Conservation (phyloP, 441 rosid species). For the Euphorbia celastroides region DNA sequence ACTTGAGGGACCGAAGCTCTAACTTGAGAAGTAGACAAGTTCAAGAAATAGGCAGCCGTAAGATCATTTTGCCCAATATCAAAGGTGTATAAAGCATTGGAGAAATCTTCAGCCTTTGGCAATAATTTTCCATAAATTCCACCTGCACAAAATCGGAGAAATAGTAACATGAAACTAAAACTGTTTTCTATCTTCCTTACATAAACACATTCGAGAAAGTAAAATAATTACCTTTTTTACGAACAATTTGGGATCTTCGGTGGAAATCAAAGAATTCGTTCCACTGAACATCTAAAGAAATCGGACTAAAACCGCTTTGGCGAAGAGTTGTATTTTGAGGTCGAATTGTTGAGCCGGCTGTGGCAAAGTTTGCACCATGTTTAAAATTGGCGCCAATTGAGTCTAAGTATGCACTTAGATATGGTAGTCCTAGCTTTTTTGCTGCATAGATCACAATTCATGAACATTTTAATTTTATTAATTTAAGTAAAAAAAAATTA, state of each 20-base stretch:
- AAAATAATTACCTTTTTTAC: slow-evolving; percentile 27
- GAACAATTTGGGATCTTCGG: slow-evolving; percentile 46
- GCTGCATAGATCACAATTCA: slow-evolving; percentile 30
- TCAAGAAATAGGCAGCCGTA: slow-evolving; percentile 49
- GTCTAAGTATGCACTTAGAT: slow-evolving; percentile 61
- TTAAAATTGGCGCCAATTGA: slow-evolving; percentile 58
- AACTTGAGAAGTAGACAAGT: slow-evolving; percentile 48
- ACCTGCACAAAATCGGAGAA: slow-evolving; percentile 13
- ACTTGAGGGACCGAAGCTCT: slow-evolving; percentile 46
- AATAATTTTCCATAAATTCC: slow-evolving; percentile 35
- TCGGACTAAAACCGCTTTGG: slow-evolving; percentile 63
- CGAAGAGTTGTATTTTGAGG: slow-evolving; percentile 54
- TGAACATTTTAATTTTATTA: too few species aligned
- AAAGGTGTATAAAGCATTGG: slow-evolving; percentile 58
- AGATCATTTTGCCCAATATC: slow-evolving; percentile 91
- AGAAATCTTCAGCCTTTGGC: slow-evolving; percentile 47
- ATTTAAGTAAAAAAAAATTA: too few species aligned
- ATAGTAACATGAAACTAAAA: too few species aligned
- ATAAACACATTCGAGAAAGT: too few species aligned
- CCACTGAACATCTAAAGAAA: slow-evolving; percentile 58
- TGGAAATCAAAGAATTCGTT: slow-evolving; percentile 49
- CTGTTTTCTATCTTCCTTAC: too few species aligned
- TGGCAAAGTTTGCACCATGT: slow-evolving; percentile 74
- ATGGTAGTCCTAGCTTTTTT: slow-evolving; percentile 41
- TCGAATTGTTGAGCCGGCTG: slow-evolving; percentile 69